Evolutionary conservation across 768 basidiomycete genomes (phyloP), one percentile per base, ranked within the genome.

Genomic region (Suillus lakei): DNA sequence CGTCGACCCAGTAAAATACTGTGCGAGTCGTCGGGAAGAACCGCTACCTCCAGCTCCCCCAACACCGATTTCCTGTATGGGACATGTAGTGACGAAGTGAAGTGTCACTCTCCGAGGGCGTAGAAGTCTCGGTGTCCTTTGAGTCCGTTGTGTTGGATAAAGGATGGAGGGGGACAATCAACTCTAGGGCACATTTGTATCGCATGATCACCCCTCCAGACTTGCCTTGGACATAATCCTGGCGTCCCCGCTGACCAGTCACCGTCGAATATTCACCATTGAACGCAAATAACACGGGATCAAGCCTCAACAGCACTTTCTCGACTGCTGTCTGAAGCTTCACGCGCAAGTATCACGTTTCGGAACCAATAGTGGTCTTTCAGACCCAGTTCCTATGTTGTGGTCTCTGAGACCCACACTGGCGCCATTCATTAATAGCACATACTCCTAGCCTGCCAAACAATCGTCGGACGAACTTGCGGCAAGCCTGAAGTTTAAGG

Each of bases 41-140:
- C 75, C 13, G 80, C 79, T 28, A 87, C 76, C 69, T 88, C 85
- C 43, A 89, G 72, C 71, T 89, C 86, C n/a, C 86, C 87, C 28
- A 78, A 75, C 79, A 88, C 82, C 39, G 68, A 69, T 70, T 83
- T 82, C 62, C 66, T 61, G 44, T 77, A 63, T 36, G 73, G 73
- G 9, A 73, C 64, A 15, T 61, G n/a, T 0, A 64, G 30, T 10
- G 50, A 6, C 8, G 38, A 50, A 16, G n/a, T n/a, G n/a, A n/a
- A n/a, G 8, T 34, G 34, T n/a, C 41, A n/a, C 16, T 18, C n/a
- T 60, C 32, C 1, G 38, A 16, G 16, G 34, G 30, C 5, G 15
- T 46, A 44, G 54, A n/a, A 10, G n/a, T 7, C 38, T 15, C 9
- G 4, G 26, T 34, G 21, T 62, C 34, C 13, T 36, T 48, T 36